phyloP scores from a whole-genome alignment of 768 basidiomycete species.

The Xanthoconium stramineum region DNA sequence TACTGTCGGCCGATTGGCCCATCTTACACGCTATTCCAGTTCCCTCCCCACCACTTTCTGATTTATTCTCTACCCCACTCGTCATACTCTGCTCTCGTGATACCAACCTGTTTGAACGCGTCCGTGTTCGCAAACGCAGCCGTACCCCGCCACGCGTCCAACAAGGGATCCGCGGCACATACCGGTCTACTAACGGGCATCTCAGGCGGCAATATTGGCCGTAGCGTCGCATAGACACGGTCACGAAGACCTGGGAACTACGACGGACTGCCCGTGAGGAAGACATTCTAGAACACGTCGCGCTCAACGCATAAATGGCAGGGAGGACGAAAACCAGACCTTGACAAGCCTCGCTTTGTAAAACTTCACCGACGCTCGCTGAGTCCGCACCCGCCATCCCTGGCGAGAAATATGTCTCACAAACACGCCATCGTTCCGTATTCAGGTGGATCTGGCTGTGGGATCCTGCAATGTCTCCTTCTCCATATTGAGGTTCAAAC shows the following conservation, averaged over 20 bases:
- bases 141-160: constrained; percentile 95
- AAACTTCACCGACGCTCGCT: constrained; percentile 90
- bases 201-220: constrained; percentile 81
- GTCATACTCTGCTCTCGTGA: constrained; percentile 81
- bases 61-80: constrained; percentile 88
- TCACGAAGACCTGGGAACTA: constrained; percentile 65
- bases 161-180: constrained; percentile 58
- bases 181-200: constrained; percentile 60
- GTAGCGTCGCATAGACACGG: constrained; percentile 67
- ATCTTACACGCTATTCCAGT: constrained; percentile 54
- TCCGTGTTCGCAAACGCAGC: constrained; percentile 61
- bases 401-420: constrained; percentile 91
- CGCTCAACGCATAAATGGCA: neutral
- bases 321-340: constrained; percentile 39
- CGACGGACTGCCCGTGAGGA: constrained; percentile 82
- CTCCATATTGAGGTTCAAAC: constrained; percentile 77
- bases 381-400: constrained; percentile 93
- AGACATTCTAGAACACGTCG: constrained; percentile 62
- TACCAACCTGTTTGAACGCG: constrained; percentile 50
- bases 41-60: constrained; percentile 90
- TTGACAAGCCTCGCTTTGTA: constrained; percentile 76
- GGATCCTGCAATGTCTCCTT: constrained; percentile 68
- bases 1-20: too few species aligned
- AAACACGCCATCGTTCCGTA: constrained; percentile 85
- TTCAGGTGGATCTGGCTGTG: constrained; percentile 82